These are phyloP conservation scores for Mycena capillaripes DNA, from an alignment of 768 basidiomycete species.

Conservation along the genomic window DNA sequence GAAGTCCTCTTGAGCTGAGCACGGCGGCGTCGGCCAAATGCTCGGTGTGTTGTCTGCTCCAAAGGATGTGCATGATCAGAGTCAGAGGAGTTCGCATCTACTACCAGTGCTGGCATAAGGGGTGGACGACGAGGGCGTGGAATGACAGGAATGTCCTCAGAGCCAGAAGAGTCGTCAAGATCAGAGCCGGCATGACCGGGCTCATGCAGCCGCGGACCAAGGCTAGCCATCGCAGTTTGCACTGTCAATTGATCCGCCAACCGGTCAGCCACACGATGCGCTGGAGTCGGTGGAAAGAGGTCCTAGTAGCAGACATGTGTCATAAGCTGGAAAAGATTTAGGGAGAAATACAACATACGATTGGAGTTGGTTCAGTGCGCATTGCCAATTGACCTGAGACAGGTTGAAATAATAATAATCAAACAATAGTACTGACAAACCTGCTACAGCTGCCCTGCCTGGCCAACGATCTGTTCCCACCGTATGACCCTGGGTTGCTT, in stretches of 20 bases:
- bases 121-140: not conserved
- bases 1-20: not conserved
- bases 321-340: too few species aligned
- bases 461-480: too few species aligned
- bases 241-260: slow-evolving; percentile 1
- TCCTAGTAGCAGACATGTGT: slow-evolving; percentile 8
- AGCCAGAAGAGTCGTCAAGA: not conserved
- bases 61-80: not conserved
- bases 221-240: slow-evolving; percentile 17
- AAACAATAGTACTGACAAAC: too few species aligned
- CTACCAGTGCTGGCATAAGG: not conserved
- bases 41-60: not conserved
- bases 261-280: not conserved
- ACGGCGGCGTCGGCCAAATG: not conserved
- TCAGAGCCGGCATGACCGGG: not conserved
- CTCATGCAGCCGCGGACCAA: slow-evolving; percentile 6
- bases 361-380: too few species aligned
- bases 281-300: slow-evolving; percentile 9
- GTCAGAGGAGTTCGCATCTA: too few species aligned
- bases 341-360: too few species aligned
- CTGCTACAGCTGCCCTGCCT: too few species aligned
- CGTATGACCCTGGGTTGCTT: too few species aligned
- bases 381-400: too few species aligned
- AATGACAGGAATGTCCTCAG: not conserved
- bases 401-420: too few species aligned